phyloP scores from a whole-genome alignment of 2,329 filamentous ascomycete genomes.

The Exophiala aquamarina region DNA sequence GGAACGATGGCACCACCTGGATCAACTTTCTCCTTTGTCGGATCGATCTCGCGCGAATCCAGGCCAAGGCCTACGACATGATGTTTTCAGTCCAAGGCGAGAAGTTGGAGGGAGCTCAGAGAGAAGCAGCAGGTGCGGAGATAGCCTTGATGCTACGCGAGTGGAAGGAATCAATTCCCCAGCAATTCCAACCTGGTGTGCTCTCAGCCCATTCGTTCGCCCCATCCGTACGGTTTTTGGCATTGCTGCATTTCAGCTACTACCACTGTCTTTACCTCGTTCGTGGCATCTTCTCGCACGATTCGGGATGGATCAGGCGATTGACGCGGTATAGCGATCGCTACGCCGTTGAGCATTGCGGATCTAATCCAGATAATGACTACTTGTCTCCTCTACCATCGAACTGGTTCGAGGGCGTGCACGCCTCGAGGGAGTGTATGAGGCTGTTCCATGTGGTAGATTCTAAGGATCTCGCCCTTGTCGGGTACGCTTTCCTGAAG shows the following conservation, averaged over 20 bases:
- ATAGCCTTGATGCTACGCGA: not conserved
- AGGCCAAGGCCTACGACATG: constrained; percentile 2
- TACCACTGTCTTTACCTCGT: constrained; percentile 1
- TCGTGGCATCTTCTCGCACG: not conserved
- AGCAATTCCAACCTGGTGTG: constrained; percentile 2
- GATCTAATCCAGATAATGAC: too few relatives aligned
- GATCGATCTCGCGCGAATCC: constrained; percentile 4
- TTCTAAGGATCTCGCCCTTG: too few relatives aligned
- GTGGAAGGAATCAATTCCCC: constrained; percentile 6
- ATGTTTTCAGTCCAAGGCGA: constrained; percentile 4
- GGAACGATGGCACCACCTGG: not conserved
- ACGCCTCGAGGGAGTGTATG: too few relatives aligned
- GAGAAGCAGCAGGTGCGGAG: not conserved
- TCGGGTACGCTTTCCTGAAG: too few relatives aligned
- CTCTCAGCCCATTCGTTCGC: not conserved
- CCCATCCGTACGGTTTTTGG: not conserved
- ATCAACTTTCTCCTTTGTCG: constrained; percentile 4
- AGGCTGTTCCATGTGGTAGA: too few relatives aligned
- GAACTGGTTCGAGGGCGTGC: too few relatives aligned
- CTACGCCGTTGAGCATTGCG: too few relatives aligned
- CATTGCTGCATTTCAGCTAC: constrained; percentile 2
- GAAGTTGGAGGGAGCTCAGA: not conserved
- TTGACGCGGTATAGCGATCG: too few relatives aligned
- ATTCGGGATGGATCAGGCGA: too few relatives aligned
- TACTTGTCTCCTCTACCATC: too few relatives aligned